Base-by-base conservation (phyloP, 2,329 filamentous ascomycete genomes). In the Colletotrichum gloeosporioides region DNA sequence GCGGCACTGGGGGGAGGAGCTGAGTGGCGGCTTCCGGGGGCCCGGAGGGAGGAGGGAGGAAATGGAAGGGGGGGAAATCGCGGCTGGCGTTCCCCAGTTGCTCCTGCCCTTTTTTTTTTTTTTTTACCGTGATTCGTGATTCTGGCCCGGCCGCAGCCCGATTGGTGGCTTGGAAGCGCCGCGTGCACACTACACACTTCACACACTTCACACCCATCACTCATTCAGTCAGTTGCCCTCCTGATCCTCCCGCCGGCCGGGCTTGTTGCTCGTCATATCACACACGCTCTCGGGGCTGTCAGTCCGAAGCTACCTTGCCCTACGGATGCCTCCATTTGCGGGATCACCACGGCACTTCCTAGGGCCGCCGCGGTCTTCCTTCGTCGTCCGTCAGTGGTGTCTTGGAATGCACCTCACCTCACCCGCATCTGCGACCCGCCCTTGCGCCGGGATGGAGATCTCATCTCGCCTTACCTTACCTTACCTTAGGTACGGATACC, bases 81-180 rank as follows among this genome's bases (percentile, higher is more conserved):
- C 71, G 71, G 71, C 64, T 69, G 63, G 29, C 55, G 65, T 68
- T 34, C 36, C 16, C 16, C 36, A 44, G 36, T 44, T 44, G 34
- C 34, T 39, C 36, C 36, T 44, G 36, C 36, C 36, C 3, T 34
- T 34, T 34, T 39, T 39, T 39, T 36, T 36, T 4, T 36, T 44
- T n/a, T 57, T 16, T 16, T 15, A 27, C 25, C 25, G 53, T 27
- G 22, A 22, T 27, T 61, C 61, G 61, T 39, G 68, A 27, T 29
- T 49, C 55, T 44, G 27, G 22, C 15, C 70, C 73, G 73, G 73
- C 31, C 57, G 27, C 64, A 29, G 69, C 57, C 73, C 63, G 73
- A 73, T 73, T 76, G 73, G 73, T 64, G 69, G 63, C 55, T 69
- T 76, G 55, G 66, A 49, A 61, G 22, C 55, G 67, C 36, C 34